These are phyloP conservation scores for Pseudogymnoascus sp. DNA, from an alignment of 2,329 filamentous ascomycete genomes.

Conservation along the genomic window DNA sequence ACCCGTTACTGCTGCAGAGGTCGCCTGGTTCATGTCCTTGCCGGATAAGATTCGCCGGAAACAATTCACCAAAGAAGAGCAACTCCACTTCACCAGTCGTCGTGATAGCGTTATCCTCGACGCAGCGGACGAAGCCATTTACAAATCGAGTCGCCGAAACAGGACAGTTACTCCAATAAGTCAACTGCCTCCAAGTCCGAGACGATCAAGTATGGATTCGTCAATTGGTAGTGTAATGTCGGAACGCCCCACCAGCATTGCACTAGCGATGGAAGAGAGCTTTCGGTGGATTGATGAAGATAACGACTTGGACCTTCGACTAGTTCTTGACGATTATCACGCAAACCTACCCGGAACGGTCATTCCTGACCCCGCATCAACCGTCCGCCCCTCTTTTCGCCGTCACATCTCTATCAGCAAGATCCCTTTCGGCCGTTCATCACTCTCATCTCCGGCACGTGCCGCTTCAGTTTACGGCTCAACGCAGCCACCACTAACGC, in stretches of 20 bases:
- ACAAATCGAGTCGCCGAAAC: conserved; percentile 36
- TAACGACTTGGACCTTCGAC: conserved; percentile 57
- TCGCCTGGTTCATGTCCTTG: conserved; percentile 59
- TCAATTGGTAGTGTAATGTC: conserved; percentile 12
- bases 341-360: conserved; percentile 49
- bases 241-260: conserved; percentile 20
- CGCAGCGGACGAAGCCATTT: conserved; percentile 50
- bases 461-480: conserved; percentile 20
- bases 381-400: conserved; percentile 53
- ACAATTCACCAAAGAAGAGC: conserved; percentile 66
- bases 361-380: conserved; percentile 36
- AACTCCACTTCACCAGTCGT: conserved; percentile 48
- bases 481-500: conserved; percentile 25
- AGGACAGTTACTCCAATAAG: conserved; percentile 26
- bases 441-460: conserved; percentile 35
- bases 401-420: conserved; percentile 65
- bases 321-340: conserved; percentile 64
- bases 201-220: conserved; percentile 19
- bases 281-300: conserved; percentile 70
- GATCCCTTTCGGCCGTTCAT: conserved; percentile 51
- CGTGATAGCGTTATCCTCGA: conserved; percentile 47
- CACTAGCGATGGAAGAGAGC: conserved; percentile 47
- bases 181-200: conserved; percentile 23
- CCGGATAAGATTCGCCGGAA: conserved; percentile 65
- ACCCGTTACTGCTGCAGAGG: conserved; percentile 44